Evolutionary conservation across 129 eudicot species (phyloP).

Genomic region (Escallonia herrerae): DNA sequence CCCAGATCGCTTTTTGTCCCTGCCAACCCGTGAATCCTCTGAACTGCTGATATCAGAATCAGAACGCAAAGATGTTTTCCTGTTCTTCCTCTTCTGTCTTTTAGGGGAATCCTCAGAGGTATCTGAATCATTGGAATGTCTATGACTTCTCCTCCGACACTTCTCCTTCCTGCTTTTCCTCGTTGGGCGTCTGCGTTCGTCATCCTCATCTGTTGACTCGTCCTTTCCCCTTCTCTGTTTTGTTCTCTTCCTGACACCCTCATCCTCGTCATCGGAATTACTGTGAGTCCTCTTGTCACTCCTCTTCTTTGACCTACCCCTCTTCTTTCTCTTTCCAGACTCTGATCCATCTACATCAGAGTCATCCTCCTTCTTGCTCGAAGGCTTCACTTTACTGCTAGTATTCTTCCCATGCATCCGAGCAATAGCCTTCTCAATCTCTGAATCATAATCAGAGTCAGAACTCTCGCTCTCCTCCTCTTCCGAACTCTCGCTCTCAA

Average conservation of each 20-base stretch:
- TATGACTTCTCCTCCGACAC: constrained; percentile 64
- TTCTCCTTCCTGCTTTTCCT: constrained; percentile 77
- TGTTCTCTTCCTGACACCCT: constrained; percentile 41
- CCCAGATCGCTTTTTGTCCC: constrained; percentile 50
- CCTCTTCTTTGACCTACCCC: constrained; percentile 63
- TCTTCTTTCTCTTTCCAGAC: constrained; percentile 31
- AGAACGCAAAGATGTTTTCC: constrained; percentile 41
- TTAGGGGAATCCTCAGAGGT: constrained; percentile 36
- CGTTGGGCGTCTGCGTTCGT: constrained; percentile 28
- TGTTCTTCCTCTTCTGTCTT: constrained; percentile 54
- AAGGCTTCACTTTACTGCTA: constrained; percentile 30
- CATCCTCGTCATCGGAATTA: constrained; percentile 44
- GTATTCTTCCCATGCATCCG: constrained; percentile 41
- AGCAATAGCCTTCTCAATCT: constrained; percentile 72
- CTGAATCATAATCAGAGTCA: constrained; percentile 81
- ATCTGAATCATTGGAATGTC: constrained; percentile 45
- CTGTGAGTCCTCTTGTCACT: constrained; percentile 32
- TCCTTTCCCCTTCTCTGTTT: constrained; percentile 52
- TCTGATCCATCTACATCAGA: constrained; percentile 47
- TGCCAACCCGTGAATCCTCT: constrained; percentile 64
- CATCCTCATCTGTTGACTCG: constrained; percentile 69
- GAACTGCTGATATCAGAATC: constrained; percentile 53
- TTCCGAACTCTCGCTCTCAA: constrained; percentile 43
- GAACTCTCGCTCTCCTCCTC: constrained; percentile 85
- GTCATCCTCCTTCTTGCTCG: constrained; percentile 28